Evolutionary conservation across 2,329 filamentous ascomycete genomes (phyloP), one percentile per base, ranked within the genome.

Genomic region (Calonectria crousiana): DNA sequence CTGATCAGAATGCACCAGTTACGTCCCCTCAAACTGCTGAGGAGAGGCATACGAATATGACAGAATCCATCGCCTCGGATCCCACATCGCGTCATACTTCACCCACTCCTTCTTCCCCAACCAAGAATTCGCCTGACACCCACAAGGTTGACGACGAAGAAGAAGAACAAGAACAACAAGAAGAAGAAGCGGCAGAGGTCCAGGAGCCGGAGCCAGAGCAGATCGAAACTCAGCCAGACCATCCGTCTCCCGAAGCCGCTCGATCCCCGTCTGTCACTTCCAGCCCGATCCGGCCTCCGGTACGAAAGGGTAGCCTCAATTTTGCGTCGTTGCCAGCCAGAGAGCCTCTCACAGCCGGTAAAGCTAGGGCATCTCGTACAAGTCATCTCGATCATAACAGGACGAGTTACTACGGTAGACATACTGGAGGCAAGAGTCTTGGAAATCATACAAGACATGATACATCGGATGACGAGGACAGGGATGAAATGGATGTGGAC

Each of bases 281-380:
- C 0, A 96, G 93, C 78, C 94, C 94, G 0, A 92, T 94, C 64
- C 90, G 95, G 78, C 93, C 94, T 2, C 88, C 95, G 36, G 90
- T 97, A 78, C 93, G 96, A 74, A 98, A 98, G 88, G 98, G 96
- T 85, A 98, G 96, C 83, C 89, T 99, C 74, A 98, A 94, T 73
- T 98, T 99, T 85, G 95, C 97, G 47, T 95, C 97, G 23, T 88
- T 99, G 16, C 97, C 97, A 36, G 96, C 96, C 3, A 91, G 97
- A 75, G 96, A 98, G 81, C 96, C 96, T 44, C 88, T 98, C 67
- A 92, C 92, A 38, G 91, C 91, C 20, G 97, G 97, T 83, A 96
- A 96, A 86, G 81, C 95, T 93, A 20, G 89, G 65, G 86, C 91
- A 67, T 96, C 95, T 28, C 90, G 95, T 74, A 94, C 92, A 9